Conservation (phyloP, 208 protist species). For the Crithidia acanthocephali region DNA sequence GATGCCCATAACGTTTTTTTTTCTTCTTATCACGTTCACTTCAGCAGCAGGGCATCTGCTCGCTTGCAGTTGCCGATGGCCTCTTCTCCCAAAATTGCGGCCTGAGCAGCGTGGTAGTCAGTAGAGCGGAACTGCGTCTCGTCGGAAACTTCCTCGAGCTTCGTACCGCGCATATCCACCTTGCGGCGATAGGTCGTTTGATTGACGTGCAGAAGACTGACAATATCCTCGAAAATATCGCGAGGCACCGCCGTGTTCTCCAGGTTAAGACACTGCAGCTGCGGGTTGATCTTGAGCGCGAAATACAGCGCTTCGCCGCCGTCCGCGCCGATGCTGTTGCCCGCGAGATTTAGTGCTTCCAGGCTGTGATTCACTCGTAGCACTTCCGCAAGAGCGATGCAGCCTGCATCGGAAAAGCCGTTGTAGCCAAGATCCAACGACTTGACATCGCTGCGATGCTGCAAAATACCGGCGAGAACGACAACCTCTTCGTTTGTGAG, state of each 20-base stretch:
- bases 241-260: conserved; percentile 61
- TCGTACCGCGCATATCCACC: conserved; percentile 60
- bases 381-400: conserved; percentile 73
- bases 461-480: conserved; percentile 61
- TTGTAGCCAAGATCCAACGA: conserved; percentile 81
- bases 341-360: conserved; percentile 72
- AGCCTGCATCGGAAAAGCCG: conserved; percentile 70
- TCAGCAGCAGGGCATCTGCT: conserved; percentile 32
- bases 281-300: conserved; percentile 79
- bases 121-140: conserved; percentile 72
- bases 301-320: conserved; percentile 79
- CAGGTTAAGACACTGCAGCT: conserved; percentile 68
- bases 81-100: conserved; percentile 51
- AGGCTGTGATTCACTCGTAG: conserved; percentile 79
- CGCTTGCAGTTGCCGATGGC: conserved; percentile 48
- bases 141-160: conserved; percentile 60
- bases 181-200: conserved; percentile 49
- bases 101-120: conserved; percentile 71
- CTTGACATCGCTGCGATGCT: conserved; percentile 45
- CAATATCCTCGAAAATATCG: conserved; percentile 74
- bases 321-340: conserved; percentile 70
- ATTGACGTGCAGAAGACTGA: conserved; percentile 85
- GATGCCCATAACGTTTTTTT: not conserved
- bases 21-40: conserved; percentile 25
- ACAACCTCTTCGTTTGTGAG: conserved; percentile 75